phyloP scores from a whole-genome alignment of 2,329 filamentous ascomycete species.

The Epichloe coenophiala region DNA sequence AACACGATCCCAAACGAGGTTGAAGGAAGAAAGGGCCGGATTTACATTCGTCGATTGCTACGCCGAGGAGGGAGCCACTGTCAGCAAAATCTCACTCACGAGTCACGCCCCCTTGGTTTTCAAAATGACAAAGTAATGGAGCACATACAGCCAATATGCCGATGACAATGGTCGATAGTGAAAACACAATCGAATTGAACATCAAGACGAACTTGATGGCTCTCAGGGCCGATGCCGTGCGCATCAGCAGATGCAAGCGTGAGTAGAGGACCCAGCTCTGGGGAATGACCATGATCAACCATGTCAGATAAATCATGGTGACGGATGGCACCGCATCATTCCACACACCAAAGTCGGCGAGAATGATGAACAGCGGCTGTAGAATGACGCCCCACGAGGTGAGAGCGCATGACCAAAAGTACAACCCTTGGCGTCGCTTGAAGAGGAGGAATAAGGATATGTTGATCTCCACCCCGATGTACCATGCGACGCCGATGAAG shows the following conservation, averaged over 20 bases:
- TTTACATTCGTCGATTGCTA: slow-evolving; percentile 16
- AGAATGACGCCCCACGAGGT: slow-evolving; percentile 16
- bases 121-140: not conserved
- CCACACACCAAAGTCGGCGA: slow-evolving; percentile 20
- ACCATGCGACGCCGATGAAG: slow-evolving; percentile 22
- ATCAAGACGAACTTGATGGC: slow-evolving; percentile 43
- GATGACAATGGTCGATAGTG: slow-evolving; percentile 38
- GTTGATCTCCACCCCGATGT: slow-evolving; percentile 17
- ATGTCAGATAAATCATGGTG: slow-evolving; percentile 10
- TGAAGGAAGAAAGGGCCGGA: slow-evolving; percentile 10
- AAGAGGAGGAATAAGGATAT: slow-evolving; percentile 17
- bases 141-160: slow-evolving; percentile 33
- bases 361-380: slow-evolving; percentile 28
- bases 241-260: slow-evolving; percentile 42
- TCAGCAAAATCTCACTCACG: not conserved
- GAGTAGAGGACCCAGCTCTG: slow-evolving; percentile 48
- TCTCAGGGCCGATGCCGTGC: slow-evolving; percentile 31
- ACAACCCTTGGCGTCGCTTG: slow-evolving; percentile 15
- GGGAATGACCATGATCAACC: slow-evolving; percentile 36
- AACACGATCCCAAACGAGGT: slow-evolving; percentile 34
- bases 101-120: not conserved
- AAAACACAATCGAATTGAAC: slow-evolving; percentile 35
- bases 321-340: slow-evolving; percentile 7
- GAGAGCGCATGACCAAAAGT: slow-evolving; percentile 21
- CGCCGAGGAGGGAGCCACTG: not conserved